Evolutionary conservation across 164 flowering plant genomes (phyloP).

Genomic region (Nymphaea colorata): DNA sequence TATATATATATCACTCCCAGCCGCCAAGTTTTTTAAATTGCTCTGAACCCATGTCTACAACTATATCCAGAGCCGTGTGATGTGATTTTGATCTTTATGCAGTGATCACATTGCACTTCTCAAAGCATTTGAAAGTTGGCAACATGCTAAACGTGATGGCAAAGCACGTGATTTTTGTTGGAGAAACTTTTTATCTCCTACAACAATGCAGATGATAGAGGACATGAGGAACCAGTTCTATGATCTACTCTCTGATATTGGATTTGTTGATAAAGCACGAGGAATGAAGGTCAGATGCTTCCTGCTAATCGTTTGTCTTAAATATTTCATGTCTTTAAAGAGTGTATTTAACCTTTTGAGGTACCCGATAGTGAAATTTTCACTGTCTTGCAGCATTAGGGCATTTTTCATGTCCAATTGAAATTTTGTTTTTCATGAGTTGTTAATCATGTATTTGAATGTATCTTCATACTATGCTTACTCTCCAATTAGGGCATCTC

Average conservation of each 20-base stretch:
- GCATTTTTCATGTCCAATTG: too few species aligned
- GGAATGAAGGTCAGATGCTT: conserved; percentile 41
- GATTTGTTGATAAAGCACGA: conserved; percentile 64
- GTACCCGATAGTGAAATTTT: too few species aligned
- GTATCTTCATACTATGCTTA: too few species aligned
- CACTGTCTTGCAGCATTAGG: too few species aligned
- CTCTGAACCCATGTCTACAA: too few species aligned
- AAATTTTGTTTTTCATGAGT: too few species aligned
- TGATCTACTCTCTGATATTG: conserved; percentile 72
- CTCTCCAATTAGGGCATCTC: too few species aligned
- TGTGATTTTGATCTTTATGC: conserved; percentile 8
- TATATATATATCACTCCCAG: too few species aligned
- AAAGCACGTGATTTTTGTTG: conserved; percentile 76
- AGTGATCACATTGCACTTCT: conserved; percentile 98
- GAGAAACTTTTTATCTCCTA: conserved; percentile 75
- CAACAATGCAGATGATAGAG: conserved; percentile 88
- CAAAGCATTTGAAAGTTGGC: conserved; percentile 88
- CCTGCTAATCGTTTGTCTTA: neutral
- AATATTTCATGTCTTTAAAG: neutral
- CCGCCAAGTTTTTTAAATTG: too few species aligned
- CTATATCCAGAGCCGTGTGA: neutral
- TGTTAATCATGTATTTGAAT: too few species aligned
- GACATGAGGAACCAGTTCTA: conserved; percentile 89
- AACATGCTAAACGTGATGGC: conserved; percentile 64
- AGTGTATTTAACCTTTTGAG: too few species aligned